phyloP scores from a whole-genome alignment of 1,284 basidiomycete species.

The Pisolithus thermaeus region DNA sequence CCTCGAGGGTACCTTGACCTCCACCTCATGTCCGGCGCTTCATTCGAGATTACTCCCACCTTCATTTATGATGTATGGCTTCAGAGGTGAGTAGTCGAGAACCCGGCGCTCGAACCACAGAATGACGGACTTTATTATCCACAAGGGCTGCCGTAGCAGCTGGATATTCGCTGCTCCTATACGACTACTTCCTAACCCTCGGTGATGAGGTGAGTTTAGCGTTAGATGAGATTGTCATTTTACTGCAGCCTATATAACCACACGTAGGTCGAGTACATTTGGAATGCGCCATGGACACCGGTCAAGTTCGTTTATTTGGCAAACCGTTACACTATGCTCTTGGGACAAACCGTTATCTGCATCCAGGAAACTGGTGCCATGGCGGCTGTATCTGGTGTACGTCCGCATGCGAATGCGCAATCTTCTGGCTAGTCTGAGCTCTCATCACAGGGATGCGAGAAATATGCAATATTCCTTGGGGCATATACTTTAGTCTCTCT shows the following conservation, averaged over 20 bases:
- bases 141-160: background rate
- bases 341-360: constrained; percentile 1
- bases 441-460: constrained; percentile 1
- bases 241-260: background rate
- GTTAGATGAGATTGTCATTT: background rate
- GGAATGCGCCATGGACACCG: constrained; percentile 6
- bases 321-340: constrained; percentile 5
- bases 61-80: background rate
- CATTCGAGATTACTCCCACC: background rate
- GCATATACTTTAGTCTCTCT: background rate
- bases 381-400: background rate
- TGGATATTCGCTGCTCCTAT: constrained; percentile 2
- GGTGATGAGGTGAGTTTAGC: constrained; percentile 6
- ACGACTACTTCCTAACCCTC: constrained; percentile 9
- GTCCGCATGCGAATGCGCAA: background rate
- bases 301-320: constrained; percentile 5
- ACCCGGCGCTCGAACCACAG: too few relatives aligned
- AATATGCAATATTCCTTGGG: background rate
- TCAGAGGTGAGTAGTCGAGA: background rate
- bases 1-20: too few relatives aligned
- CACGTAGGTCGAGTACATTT: constrained; percentile 5
- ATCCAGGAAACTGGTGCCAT: constrained; percentile 1
- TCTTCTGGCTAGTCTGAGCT: background rate
- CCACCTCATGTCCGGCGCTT: background rate
- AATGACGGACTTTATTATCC: too few relatives aligned